A percentile compares a stretch with the other conserved stretches of the same genome.
Conservation (phyloP, 768 basidiomycete genomes). For the Artomyces pyxidatus region DNA sequence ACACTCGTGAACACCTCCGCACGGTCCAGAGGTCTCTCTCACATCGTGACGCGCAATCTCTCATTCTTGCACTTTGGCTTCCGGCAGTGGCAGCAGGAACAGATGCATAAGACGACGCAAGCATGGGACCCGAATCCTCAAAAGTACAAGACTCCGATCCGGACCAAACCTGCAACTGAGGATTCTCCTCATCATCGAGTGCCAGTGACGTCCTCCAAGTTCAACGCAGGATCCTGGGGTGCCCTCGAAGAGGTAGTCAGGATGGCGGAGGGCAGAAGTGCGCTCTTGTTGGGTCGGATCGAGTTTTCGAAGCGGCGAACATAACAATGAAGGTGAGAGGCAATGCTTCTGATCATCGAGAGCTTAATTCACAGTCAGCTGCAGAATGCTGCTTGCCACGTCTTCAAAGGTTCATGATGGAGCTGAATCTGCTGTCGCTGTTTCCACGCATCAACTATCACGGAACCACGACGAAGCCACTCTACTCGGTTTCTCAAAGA, state of each 20-base stretch:
- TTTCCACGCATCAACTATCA: no score
- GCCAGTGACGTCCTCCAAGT: constrained; percentile 8
- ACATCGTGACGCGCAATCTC: constrained; percentile 51
- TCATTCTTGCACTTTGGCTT: constrained; percentile 31
- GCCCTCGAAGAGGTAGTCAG: constrained; percentile 45
- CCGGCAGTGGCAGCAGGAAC: constrained; percentile 1
- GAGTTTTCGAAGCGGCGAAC: constrained; percentile 4
- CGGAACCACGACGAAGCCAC: no score
- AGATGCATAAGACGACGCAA: constrained; percentile 18
- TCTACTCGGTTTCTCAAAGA: no score
- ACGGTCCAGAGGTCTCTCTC: constrained; percentile 52
- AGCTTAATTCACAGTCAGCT: no score
- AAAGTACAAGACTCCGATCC: not conserved
- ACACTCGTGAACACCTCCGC: constrained; percentile 55
- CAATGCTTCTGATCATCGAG: no score
- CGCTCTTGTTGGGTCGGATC: constrained; percentile 43
- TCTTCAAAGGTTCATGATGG: no score
- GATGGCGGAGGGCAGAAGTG: constrained; percentile 51
- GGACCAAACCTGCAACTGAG: no score
- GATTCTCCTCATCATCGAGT: no score
- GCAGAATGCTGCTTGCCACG: no score
- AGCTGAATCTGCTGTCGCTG: no score
- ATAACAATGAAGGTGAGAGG: no score
- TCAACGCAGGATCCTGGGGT: constrained; percentile 34
- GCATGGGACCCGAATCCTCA: constrained; percentile 33